Conservation (phyloP, 1,284 basidiomycete species). For the Boletus sp. region DNA sequence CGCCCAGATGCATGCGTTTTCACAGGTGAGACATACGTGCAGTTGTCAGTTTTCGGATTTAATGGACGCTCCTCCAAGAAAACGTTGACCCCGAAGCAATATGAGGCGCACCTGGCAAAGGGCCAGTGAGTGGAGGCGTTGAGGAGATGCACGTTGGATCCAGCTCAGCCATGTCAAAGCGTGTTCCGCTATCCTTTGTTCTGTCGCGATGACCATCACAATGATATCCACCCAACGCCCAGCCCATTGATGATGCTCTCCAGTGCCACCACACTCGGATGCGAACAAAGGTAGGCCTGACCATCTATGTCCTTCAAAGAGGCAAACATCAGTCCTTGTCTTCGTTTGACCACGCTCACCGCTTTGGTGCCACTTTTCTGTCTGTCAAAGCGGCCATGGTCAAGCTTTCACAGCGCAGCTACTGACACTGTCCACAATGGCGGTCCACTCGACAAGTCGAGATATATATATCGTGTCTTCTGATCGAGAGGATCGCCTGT, state of each 20-base stretch:
- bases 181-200: background rate
- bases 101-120: conserved; percentile 48
- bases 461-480: conserved; percentile 14
- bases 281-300: background rate
- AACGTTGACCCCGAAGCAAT: conserved; percentile 72
- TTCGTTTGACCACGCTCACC: conserved; percentile 11
- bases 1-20: conserved; percentile 77
- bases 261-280: background rate
- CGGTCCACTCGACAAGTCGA: background rate
- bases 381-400: conserved; percentile 12
- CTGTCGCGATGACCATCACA: conserved; percentile 1
- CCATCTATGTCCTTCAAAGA: conserved; percentile 7
- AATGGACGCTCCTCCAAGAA: conserved; percentile 42
- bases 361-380: background rate
- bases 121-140: conserved; percentile 24
- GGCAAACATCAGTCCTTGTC: conserved; percentile 3
- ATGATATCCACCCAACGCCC: background rate
- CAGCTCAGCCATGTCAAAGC: background rate
- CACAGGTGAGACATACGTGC: conserved; percentile 52
- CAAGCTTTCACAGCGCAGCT: background rate
- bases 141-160: background rate
- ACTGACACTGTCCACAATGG: conserved; percentile 9
- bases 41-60: background rate
- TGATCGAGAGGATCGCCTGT: background rate
- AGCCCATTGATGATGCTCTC: background rate